Evolutionary conservation across 2,329 filamentous ascomycete genomes (phyloP).

Genomic region (Fragosphaeria purpurea): DNA sequence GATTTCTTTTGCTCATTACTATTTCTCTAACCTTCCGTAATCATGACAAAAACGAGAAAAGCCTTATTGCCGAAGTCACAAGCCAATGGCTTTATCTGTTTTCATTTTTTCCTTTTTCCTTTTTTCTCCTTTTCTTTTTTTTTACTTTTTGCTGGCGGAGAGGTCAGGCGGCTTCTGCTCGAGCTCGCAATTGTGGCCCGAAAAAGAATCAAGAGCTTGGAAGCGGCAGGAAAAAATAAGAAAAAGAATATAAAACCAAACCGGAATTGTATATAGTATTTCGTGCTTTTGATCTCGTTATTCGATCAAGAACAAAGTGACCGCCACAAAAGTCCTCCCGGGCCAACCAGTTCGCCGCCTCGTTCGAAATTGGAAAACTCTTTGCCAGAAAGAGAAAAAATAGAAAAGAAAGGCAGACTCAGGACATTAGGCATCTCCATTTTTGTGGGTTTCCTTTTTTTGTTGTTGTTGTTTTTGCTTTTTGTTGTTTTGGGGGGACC

Average conservation of each 20-base stretch:
- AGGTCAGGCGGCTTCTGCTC: no score
- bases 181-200: no score
- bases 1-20: no score
- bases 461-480: no score
- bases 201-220: no score
- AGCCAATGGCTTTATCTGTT: not conserved
- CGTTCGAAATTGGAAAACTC: not conserved
- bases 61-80: no score
- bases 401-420: not conserved
- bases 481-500: not conserved
- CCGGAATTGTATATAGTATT: not conserved
- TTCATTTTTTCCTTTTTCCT: not conserved
- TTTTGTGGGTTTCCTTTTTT: no score
- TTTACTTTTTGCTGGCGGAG: no score
- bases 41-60: no score
- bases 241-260: not conserved
- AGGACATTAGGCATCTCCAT: not conserved
- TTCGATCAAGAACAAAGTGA: no score
- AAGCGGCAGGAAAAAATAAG: not conserved
- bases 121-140: not conserved
- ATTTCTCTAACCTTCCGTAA: no score
- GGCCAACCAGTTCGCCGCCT: slow-evolving; percentile 2
- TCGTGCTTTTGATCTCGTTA: no score
- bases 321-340: not conserved
- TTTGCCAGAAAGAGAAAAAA: not conserved